phyloP scores from a whole-genome alignment of 352 stramenopile species.

The Globisporangium viniferum region DNA sequence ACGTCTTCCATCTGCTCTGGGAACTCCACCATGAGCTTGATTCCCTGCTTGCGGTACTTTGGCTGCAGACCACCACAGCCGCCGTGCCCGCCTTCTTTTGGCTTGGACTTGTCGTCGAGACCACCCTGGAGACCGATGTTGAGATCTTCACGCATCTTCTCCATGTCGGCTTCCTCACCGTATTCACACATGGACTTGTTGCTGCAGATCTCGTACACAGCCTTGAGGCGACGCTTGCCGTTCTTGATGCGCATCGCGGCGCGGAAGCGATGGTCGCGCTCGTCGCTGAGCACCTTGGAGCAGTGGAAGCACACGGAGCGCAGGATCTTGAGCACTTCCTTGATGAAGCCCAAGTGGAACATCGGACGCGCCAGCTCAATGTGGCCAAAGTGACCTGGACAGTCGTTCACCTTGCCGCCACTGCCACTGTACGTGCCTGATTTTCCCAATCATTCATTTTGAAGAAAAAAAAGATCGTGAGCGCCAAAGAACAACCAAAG shows the following conservation, averaged over 20 bases:
- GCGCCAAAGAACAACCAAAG: background rate
- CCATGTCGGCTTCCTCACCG: conserved; percentile 81
- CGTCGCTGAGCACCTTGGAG: conserved; percentile 93
- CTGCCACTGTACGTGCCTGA: conserved; percentile 85
- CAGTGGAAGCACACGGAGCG: conserved; percentile 98
- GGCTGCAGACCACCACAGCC: conserved; percentile 87
- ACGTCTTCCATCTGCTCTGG: conserved; percentile 94
- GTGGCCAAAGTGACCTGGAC: conserved; percentile 99
- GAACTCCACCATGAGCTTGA: conserved; percentile 95
- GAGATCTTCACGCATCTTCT: conserved; percentile 86
- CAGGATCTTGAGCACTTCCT: conserved; percentile 93
- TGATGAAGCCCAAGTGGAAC: conserved; percentile 98
- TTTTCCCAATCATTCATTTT: conserved; percentile 11
- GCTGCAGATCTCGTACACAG: conserved; percentile 93
- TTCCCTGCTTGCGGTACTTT: conserved; percentile 95
- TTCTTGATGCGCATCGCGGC: conserved; percentile 87
- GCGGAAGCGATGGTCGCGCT: conserved; percentile 80
- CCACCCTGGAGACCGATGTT: conserved; percentile 84
- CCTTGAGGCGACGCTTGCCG: conserved; percentile 90
- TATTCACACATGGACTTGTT: conserved; percentile 89
- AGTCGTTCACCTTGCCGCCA: conserved; percentile 94
- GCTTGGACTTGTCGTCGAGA: conserved; percentile 80
- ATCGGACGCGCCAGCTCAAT: conserved; percentile 96
- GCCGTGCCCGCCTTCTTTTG: conserved; percentile 77
- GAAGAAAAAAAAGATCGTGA: conserved; percentile 7